Evolutionary conservation across 1,139 yeast genomes (phyloP), one percentile per base, ranked within the genome.

Genomic region (Geotrichum macrosporum): DNA sequence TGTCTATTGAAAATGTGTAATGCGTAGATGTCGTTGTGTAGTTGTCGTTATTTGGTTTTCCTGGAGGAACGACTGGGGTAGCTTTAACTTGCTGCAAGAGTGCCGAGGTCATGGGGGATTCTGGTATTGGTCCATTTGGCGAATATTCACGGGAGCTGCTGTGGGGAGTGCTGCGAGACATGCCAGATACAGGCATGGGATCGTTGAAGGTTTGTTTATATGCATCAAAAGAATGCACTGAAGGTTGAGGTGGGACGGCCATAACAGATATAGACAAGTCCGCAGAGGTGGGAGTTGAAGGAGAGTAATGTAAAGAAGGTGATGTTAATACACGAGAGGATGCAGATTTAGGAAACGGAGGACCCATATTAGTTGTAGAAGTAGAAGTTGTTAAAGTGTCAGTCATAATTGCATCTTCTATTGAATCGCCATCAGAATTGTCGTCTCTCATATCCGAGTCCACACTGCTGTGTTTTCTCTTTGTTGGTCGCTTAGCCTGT

Each of bases 401-500:
- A 2, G 42, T 36, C 49, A 46, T 46, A 10, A 41, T 39, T 13
- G 42, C 20, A 31, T 45, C 48, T 10, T 39, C 48, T 13, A 33
- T n/a, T 21, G 30, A 34, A 5, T 8, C 15, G 31, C 29, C 37
- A 8, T 41, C 44, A 10, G 34, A 22, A 8, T 26, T 20, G 26
- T 29, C 44, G 4, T 31, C 29, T 34, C 19, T 33, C 15, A 31
- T 16, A 22, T 19, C 37, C 33, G 41, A 30, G 47, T 42, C 19
- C 56, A 49, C 22, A 35, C 34, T n/a, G 35, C 13, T n/a, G 26
- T 1, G 63, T 61, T 18, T 59, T 62, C 48, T 12, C 57, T 55
- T 3, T 67, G 62, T 30, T 70, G 72, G 29, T 68, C 62, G 50
- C 70, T 69, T 50, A 24, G 27, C n/a, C n/a, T n/a, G n/a, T n/a